A percentile compares a stretch with the other conserved stretches of the same genome.
Conservation (phyloP, 2,329 filamentous ascomycete genomes). For the Lecanicillium sp. region DNA sequence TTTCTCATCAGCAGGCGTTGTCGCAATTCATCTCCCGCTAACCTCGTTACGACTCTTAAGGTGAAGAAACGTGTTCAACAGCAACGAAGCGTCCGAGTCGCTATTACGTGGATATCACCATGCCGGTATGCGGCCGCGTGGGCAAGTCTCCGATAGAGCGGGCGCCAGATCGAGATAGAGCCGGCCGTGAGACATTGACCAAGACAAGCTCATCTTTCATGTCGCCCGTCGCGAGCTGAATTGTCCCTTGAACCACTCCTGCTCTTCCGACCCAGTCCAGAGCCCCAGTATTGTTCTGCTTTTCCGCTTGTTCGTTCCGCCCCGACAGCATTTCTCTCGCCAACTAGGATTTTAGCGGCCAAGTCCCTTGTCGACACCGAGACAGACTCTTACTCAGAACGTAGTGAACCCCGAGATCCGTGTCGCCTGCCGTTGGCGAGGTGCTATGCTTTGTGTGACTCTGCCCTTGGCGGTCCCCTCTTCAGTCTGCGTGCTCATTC, state of each 20-base stretch:
- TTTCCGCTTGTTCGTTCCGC: neutral
- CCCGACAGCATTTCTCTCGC: neutral
- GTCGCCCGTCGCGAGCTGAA: neutral
- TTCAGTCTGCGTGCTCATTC: no score
- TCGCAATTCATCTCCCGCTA: neutral
- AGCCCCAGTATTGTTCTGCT: slow-evolving; percentile 1
- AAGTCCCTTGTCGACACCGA: neutral
- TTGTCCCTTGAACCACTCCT: neutral
- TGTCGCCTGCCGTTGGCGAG: no score
- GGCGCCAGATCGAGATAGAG: neutral
- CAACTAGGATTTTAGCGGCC: neutral
- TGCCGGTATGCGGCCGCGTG: neutral
- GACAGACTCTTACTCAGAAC: neutral
- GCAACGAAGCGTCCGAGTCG: neutral
- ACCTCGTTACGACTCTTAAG: neutral
- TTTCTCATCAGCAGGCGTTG: no score
- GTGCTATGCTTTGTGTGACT: no score
- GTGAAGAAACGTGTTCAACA: neutral
- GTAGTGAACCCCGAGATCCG: no score
- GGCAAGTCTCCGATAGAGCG: neutral
- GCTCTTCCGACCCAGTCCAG: neutral
- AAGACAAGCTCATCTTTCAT: slow-evolving; percentile 5
- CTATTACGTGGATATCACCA: neutral
- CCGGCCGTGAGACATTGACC: neutral
- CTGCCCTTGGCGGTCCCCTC: no score